Evolutionary conservation across 345 rosid genomes (phyloP), one percentile per base, ranked within the genome.

Genomic region (Jatropha curcas): DNA sequence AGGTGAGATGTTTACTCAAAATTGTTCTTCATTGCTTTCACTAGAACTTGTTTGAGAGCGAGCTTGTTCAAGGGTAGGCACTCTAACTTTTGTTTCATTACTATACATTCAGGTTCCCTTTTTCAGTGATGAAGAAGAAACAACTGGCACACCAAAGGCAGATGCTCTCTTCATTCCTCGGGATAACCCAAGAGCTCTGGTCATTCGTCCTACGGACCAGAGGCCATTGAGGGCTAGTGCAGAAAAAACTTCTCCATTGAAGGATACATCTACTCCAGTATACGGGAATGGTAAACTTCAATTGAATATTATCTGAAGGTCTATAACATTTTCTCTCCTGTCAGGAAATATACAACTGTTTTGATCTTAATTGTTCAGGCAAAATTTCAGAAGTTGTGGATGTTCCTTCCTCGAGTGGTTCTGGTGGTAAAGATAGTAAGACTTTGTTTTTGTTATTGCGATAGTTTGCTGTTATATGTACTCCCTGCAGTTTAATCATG

Each of bases 131-230:
- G 93, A 91, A 52, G 96, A 90, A 74, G 95, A 88, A 82, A 82
- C 89, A 68, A 86, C 90, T 45, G 85, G 87, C 75, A 86, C 94
- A 35, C 99, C 98, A 0, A 92, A 91, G 83, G 97, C 96, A 33
- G 97, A 89, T 84, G 96, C 98, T 14, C 79, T 87, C 74, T 85
- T 92, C 77, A 73, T 89, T 79, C 99, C 98, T 19, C 80, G 99
- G 84, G 98, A 95, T 80, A 92, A 95, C 73, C 99, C 99, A 24
- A 88, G 97, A 82, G 84, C 96, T 78, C 79, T 92, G 71, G 85
- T 95, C 60, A 89, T 91, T 76, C 90, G 78, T 70, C 88, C 94
- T 57, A 43, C 79, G 19, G 96, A 84, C 58, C 84, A 84, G 72
- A 82, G 85, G 88, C 74, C 86, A 53, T 71, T 80, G 65, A 86